A percentile compares a stretch with the other conserved stretches of the same genome.
phyloP scores from a whole-genome alignment of 83 land plant genomes.

The Diphasiastrum complanatum region DNA sequence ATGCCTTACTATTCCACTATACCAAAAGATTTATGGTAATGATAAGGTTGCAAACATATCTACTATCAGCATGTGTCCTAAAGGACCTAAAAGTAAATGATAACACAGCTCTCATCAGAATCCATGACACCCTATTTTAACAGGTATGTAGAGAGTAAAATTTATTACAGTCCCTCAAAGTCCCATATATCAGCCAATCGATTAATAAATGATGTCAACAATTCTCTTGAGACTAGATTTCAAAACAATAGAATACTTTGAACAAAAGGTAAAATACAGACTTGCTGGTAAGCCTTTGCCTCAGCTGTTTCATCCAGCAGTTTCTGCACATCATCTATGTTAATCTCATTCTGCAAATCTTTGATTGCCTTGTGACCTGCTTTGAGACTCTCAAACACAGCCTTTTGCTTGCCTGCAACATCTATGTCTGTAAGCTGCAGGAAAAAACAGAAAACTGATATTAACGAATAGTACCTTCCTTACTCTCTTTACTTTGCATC shows the following conservation, averaged over 20 bases:
- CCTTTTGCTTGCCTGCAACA: conserved; percentile 84
- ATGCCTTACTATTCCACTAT: too few species aligned
- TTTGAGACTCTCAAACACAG: conserved; percentile 92
- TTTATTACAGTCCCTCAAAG: too few species aligned
- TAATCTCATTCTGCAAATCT: conserved; percentile 82
- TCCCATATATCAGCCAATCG: too few species aligned
- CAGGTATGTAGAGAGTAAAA: too few species aligned
- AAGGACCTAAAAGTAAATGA: too few species aligned
- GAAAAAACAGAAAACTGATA: conserved; percentile 5
- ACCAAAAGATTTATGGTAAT: too few species aligned
- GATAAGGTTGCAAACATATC: too few species aligned
- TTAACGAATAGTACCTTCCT: background rate
- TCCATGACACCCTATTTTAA: too few species aligned
- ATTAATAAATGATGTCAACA: too few species aligned
- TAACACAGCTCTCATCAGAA: too few species aligned
- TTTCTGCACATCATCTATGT: conserved; percentile 86
- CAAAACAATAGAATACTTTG: background rate
- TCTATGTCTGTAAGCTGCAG: conserved; percentile 88
- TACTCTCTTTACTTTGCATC: background rate
- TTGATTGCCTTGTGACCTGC: conserved; percentile 76
- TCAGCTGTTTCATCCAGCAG: conserved; percentile 96
- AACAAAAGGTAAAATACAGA: conserved; percentile 21
- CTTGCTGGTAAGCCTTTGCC: conserved; percentile 96
- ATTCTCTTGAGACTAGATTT: too few species aligned
- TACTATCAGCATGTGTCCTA: too few species aligned